Evolutionary conservation across 2,329 filamentous ascomycete species (phyloP).

Genomic region (Alternaria ventricosa): DNA sequence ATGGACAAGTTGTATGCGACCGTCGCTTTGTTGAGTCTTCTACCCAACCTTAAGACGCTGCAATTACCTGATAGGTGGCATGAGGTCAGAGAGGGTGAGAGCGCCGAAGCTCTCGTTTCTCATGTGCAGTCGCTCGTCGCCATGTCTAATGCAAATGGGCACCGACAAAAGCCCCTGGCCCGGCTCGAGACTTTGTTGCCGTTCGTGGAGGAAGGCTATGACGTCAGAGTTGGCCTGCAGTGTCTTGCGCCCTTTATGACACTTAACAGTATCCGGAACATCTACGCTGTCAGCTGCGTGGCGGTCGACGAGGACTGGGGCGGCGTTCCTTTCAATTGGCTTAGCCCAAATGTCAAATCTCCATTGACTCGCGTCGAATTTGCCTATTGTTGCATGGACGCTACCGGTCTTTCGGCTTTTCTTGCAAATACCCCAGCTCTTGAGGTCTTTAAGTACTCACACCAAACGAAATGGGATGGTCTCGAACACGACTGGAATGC

Average conservation of each 20-base stretch:
- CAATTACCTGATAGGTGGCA: slow-evolving; percentile 39
- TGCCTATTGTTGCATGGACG: slow-evolving; percentile 42
- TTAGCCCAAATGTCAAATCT: slow-evolving; percentile 22
- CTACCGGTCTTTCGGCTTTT: slow-evolving; percentile 30
- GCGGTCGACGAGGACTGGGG: slow-evolving; percentile 42
- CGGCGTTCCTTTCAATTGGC: slow-evolving; percentile 39
- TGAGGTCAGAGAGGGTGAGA: slow-evolving; percentile 27
- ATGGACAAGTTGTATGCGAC: slow-evolving; percentile 29
- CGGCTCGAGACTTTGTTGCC: slow-evolving; percentile 38
- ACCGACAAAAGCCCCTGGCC: slow-evolving; percentile 22
- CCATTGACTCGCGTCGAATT: slow-evolving; percentile 39
- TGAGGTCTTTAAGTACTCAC: slow-evolving; percentile 40
- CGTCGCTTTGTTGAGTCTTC: slow-evolving; percentile 32
- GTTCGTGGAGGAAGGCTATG: slow-evolving; percentile 40
- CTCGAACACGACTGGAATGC: slow-evolving; percentile 44
- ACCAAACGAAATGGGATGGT: slow-evolving; percentile 44
- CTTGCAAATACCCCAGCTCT: slow-evolving; percentile 35
- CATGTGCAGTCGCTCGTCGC: slow-evolving; percentile 21
- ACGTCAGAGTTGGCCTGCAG: slow-evolving; percentile 35
- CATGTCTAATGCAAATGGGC: slow-evolving; percentile 22
- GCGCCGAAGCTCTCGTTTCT: slow-evolving; percentile 24
- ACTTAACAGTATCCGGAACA: slow-evolving; percentile 31
- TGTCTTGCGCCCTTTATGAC: slow-evolving; percentile 38
- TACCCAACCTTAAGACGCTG: slow-evolving; percentile 40
- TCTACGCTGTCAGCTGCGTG: slow-evolving; percentile 41